Conservation (phyloP, 2,329 filamentous ascomycete species). For the Colletotrichum tanaceti region DNA sequence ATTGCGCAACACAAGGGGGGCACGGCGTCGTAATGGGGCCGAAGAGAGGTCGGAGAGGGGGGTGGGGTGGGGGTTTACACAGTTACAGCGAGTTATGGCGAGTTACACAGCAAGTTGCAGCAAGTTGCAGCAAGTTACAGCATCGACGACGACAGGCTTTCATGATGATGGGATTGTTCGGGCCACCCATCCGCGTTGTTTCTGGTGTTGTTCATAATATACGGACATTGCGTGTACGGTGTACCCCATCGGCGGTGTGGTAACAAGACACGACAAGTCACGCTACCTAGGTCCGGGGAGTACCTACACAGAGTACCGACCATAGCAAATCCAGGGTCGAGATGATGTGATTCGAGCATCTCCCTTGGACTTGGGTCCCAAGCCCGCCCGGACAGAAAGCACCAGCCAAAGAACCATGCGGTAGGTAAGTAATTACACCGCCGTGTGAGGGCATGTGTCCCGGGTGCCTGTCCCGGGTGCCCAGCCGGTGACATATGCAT, state of each 20-base stretch:
- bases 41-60: too few relatives aligned
- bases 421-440: too few relatives aligned
- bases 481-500: slow-evolving; percentile 28
- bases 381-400: neutral
- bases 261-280: neutral
- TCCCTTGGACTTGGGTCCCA: neutral
- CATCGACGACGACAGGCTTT: neutral
- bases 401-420: slow-evolving; percentile 8
- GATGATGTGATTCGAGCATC: slow-evolving; percentile 19
- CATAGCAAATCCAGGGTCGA: slow-evolving; percentile 2
- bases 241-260: neutral
- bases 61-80: neutral
- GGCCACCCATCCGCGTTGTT: slow-evolving; percentile 4
- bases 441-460: neutral
- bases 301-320: too few relatives aligned
- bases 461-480: too few relatives aligned
- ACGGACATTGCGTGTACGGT: too few relatives aligned
- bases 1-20: slow-evolving; percentile 37
- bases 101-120: too few relatives aligned
- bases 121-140: too few relatives aligned
- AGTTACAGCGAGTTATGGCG: slow-evolving; percentile 2
- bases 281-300: too few relatives aligned
- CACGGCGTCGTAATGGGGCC: slow-evolving; percentile 33
- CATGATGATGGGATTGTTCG: neutral
- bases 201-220: neutral